phyloP scores from a whole-genome alignment of 305 asterid species.

The Fraxinus sp. region DNA sequence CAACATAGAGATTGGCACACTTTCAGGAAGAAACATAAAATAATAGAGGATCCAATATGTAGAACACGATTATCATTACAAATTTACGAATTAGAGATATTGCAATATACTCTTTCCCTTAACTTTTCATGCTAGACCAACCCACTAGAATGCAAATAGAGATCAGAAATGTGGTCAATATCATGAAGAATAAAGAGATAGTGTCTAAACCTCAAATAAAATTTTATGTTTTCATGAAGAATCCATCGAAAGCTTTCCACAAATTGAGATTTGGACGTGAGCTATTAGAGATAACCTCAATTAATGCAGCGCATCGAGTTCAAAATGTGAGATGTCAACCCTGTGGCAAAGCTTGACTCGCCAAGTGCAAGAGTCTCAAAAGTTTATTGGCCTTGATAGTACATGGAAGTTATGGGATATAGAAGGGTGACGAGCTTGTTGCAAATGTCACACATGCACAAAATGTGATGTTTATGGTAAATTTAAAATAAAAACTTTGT shows the following conservation, averaged over 20 bases:
- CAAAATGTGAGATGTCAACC: not conserved
- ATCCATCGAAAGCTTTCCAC: not conserved
- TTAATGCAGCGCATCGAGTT: not conserved
- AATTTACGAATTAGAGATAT: not conserved
- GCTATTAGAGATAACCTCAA: not conserved
- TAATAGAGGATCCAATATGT: not conserved
- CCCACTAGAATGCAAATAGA: not conserved
- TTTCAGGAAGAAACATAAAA: not conserved
- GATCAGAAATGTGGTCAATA: not conserved
- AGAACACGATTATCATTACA: not conserved
- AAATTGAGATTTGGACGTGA: not conserved
- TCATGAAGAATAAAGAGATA: not conserved
- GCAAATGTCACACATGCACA: not conserved
- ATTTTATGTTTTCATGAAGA: not conserved
- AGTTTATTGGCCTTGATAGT: not conserved
- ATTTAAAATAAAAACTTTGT: not conserved
- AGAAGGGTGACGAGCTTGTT: not conserved
- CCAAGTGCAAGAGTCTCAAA: not conserved
- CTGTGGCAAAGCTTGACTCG: not conserved
- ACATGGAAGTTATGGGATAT: not conserved
- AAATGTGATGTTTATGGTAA: not conserved
- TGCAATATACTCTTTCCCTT: no score
- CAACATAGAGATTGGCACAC: not conserved
- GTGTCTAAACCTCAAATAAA: no score
- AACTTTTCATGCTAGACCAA: not conserved